These are phyloP conservation scores for Thuja plicata DNA, from an alignment of 83 land plant genomes.

Conservation along the genomic window DNA sequence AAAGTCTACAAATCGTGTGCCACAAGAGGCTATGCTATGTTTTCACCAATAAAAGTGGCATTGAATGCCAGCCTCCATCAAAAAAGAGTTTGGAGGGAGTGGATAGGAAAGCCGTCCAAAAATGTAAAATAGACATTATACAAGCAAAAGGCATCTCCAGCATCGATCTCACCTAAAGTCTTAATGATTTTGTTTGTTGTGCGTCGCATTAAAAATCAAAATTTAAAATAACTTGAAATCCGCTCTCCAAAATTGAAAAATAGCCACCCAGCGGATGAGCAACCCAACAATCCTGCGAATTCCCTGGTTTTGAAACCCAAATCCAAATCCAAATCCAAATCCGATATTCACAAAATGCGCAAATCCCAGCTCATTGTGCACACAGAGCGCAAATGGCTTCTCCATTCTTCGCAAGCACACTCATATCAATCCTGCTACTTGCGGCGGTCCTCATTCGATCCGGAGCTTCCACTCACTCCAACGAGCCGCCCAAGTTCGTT, in stretches of 20 bases:
- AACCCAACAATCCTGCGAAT: background rate
- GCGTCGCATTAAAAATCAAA: background rate
- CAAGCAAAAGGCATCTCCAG: too few relatives aligned
- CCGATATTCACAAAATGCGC: background rate
- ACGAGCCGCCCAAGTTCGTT: too few relatives aligned
- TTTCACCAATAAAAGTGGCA: too few relatives aligned
- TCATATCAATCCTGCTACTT: constrained; percentile 6
- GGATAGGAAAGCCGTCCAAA: too few relatives aligned
- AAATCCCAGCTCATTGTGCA: background rate
- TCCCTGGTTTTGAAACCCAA: background rate
- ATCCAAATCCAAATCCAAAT: background rate
- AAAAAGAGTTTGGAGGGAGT: too few relatives aligned
- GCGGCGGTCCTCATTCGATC: background rate
- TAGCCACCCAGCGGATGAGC: background rate
- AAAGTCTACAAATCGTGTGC: too few relatives aligned
- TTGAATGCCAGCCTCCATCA: too few relatives aligned
- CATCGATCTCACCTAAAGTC: background rate
- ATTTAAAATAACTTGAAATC: background rate
- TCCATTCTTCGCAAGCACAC: background rate
- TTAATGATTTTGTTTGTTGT: background rate
- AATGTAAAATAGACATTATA: too few relatives aligned
- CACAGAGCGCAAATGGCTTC: constrained; percentile 16
- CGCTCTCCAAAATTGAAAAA: background rate
- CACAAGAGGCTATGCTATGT: too few relatives aligned
- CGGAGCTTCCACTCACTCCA: too few relatives aligned